Evolutionary conservation across 129 eudicot species (phyloP).

Genomic region (Flaveria linearis): DNA sequence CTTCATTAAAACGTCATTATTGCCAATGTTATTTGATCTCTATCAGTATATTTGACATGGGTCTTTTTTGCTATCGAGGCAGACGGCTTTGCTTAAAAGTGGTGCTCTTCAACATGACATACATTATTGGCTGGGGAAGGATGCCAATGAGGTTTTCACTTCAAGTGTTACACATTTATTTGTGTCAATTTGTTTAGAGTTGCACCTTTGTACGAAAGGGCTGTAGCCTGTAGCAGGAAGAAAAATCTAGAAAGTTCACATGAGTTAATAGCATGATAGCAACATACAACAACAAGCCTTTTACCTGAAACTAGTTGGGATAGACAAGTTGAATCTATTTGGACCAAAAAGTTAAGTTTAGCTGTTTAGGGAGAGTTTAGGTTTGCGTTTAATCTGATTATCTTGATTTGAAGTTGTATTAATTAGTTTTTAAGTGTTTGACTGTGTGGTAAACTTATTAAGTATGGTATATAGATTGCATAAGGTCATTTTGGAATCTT

Average conservation of each 20-base stretch:
- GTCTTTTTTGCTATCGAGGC: slow-evolving; percentile 31
- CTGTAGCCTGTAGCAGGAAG: background rate
- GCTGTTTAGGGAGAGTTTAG: background rate
- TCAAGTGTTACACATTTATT: slow-evolving; percentile 6
- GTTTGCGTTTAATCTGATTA: background rate
- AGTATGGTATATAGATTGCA: too few species aligned
- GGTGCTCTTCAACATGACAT: slow-evolving; percentile 61
- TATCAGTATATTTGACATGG: slow-evolving; percentile 24
- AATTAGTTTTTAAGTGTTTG: background rate
- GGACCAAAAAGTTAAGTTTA: background rate
- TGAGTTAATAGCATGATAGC: slow-evolving; percentile 1
- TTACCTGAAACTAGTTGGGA: background rate
- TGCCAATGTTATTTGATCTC: background rate
- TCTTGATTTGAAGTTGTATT: background rate
- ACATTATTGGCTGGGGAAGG: slow-evolving; percentile 80
- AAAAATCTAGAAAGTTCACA: background rate
- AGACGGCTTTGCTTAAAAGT: slow-evolving; percentile 59
- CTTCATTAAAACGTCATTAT: slow-evolving; percentile 7
- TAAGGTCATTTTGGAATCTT: background rate
- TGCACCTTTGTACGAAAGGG: background rate
- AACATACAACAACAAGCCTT: background rate
- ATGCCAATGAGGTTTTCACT: slow-evolving; percentile 55
- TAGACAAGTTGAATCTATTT: slow-evolving; percentile 1
- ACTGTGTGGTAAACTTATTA: too few species aligned
- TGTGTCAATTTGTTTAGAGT: slow-evolving; percentile 6